phyloP scores from a whole-genome alignment of 805 yeast species.

The Yamadazyma nakazawae region DNA sequence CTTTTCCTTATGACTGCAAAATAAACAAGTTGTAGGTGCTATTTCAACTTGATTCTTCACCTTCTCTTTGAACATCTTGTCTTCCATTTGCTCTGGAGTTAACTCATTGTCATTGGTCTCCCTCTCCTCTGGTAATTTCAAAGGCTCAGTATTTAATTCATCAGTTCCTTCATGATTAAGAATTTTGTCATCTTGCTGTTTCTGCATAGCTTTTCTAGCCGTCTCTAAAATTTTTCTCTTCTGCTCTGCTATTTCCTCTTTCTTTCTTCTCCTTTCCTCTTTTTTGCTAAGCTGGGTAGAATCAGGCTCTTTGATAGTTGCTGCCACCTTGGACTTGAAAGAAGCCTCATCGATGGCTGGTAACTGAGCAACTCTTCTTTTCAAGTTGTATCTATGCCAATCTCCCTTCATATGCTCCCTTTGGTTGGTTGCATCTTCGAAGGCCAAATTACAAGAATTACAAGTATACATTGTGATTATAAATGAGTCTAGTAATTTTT shows the following conservation, averaged over 20 bases:
- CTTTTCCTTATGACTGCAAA: constrained; percentile 40
- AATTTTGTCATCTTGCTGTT: constrained; percentile 13
- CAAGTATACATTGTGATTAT: constrained; percentile 51
- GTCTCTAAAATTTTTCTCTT: constrained; percentile 46
- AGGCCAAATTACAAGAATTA: constrained; percentile 82
- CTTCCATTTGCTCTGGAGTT: constrained; percentile 31
- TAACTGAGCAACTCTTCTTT: constrained; percentile 79
- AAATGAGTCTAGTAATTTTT: neutral
- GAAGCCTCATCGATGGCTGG: constrained; percentile 44
- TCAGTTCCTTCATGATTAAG: neutral
- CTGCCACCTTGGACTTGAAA: constrained; percentile 29
- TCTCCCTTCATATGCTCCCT: constrained; percentile 94
- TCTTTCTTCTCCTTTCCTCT: constrained; percentile 48
- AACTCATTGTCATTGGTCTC: constrained; percentile 9
- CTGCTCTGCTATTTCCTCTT: constrained; percentile 48
- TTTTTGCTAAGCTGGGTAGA: constrained; percentile 39
- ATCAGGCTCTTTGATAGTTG: constrained; percentile 18
- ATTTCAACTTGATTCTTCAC: constrained; percentile 45
- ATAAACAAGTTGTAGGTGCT: constrained; percentile 48
- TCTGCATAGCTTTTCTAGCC: constrained; percentile 40
- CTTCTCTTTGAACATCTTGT: constrained; percentile 44
- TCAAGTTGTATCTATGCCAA: constrained; percentile 96
- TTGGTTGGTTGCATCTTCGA: constrained; percentile 79
- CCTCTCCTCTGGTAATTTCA: neutral
- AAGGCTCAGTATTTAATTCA: neutral